Conservation (phyloP, 169 alveolate genomes). For the Plasmodium malariae region DNA sequence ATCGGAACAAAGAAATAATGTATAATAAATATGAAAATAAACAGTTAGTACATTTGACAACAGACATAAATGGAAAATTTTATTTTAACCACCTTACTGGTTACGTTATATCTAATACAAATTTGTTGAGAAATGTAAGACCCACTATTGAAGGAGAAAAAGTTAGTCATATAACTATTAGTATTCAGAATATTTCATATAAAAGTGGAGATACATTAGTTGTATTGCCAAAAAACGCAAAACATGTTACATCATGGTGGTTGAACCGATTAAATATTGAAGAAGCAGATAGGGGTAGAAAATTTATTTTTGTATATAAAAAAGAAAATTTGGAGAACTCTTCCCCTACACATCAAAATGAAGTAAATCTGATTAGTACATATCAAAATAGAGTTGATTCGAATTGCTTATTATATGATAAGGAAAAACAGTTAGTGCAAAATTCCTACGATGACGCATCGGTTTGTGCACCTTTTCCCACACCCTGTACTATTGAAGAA, state of each 20-base stretch:
- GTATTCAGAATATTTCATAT: constrained; percentile 38
- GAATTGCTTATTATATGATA: constrained; percentile 60
- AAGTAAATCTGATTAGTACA: constrained; percentile 71
- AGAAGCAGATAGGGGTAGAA: constrained; percentile 75
- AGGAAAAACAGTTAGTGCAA: background rate
- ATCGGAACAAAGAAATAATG: constrained; percentile 16
- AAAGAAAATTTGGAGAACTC: constrained; percentile 25
- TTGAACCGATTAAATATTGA: constrained; percentile 58
- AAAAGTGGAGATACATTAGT: constrained; percentile 84
- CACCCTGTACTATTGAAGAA: constrained; percentile 82
- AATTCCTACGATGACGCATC: background rate
- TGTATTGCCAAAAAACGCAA: constrained; percentile 81
- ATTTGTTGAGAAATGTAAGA: constrained; percentile 45
- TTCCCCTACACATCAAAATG: background rate
- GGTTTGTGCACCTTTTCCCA: constrained; percentile 73
- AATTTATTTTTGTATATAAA: constrained; percentile 81
- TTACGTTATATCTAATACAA: constrained; percentile 30
- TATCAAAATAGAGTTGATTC: constrained; percentile 45
- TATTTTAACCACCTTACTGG: constrained; percentile 71
- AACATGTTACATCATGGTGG: constrained; percentile 73
- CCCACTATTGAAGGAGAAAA: constrained; percentile 11
- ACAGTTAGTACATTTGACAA: constrained; percentile 26
- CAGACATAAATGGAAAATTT: constrained; percentile 79
- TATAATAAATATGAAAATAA: constrained; percentile 68
- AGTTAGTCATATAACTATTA: constrained; percentile 50